A percentile compares a stretch with the other conserved stretches of the same genome.
These are phyloP conservation scores for Hypoxylon trugodes DNA, from an alignment of 495 filamentous ascomycete species.

Conservation along the genomic window DNA sequence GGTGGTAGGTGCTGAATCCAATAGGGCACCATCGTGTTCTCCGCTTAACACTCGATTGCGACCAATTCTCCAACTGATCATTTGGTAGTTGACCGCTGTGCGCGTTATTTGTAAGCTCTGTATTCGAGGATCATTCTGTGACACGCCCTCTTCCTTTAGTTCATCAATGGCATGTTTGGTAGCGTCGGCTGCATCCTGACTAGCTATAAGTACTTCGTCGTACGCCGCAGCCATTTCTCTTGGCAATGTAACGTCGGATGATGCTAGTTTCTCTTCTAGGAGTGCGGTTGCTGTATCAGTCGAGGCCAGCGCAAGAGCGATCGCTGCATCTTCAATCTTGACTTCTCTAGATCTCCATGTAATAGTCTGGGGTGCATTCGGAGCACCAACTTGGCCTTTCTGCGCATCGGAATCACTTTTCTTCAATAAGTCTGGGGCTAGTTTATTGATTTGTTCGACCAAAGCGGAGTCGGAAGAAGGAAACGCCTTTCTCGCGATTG, in stretches of 20 bases:
- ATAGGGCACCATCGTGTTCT: slow-evolving; percentile 72
- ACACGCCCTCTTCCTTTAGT: slow-evolving; percentile 78
- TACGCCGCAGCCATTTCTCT: slow-evolving; percentile 79
- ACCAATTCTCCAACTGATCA: slow-evolving; percentile 94
- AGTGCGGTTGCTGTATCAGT: slow-evolving; percentile 62
- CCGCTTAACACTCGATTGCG: slow-evolving; percentile 90
- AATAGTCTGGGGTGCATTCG: slow-evolving; percentile 76
- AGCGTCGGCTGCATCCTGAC: slow-evolving; percentile 93
- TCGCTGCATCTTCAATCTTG: slow-evolving; percentile 90
- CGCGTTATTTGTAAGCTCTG: slow-evolving; percentile 92
- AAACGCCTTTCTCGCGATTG: slow-evolving; percentile 80
- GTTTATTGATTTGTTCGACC: slow-evolving; percentile 69
- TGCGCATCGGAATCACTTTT: slow-evolving; percentile 68
- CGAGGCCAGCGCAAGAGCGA: slow-evolving; percentile 71
- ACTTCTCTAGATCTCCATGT: slow-evolving; percentile 91
- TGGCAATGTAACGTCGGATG: slow-evolving; percentile 62
- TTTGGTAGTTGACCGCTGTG: slow-evolving; percentile 89
- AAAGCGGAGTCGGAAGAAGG: slow-evolving; percentile 68
- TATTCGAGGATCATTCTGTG: slow-evolving; percentile 86
- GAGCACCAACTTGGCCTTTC: slow-evolving; percentile 59
- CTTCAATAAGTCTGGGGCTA: slow-evolving; percentile 75
- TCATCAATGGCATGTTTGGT: slow-evolving; percentile 94
- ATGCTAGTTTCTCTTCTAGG: slow-evolving; percentile 68
- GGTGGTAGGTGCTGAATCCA: slow-evolving; percentile 57
- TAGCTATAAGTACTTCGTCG: slow-evolving; percentile 87